Evolutionary conservation across 352 stramenopile species (phyloP).

Genomic region (Nothophytophthora sp.): DNA sequence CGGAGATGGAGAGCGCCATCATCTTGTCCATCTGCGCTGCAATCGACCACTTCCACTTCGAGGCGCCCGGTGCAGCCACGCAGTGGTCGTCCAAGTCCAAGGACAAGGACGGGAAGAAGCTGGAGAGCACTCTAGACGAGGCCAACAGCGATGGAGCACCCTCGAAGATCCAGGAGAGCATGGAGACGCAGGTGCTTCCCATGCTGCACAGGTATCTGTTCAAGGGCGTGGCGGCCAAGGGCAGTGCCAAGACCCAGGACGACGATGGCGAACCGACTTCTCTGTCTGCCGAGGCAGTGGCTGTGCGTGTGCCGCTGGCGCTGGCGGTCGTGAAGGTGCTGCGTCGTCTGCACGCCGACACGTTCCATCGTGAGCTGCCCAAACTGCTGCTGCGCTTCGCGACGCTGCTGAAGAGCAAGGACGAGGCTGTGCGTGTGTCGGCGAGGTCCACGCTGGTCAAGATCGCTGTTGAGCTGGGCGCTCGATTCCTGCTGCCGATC

Average conservation of each 20-base stretch:
- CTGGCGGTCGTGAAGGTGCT: constrained; percentile 98
- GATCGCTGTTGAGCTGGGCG: constrained; percentile 92
- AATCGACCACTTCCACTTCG: constrained; percentile 97
- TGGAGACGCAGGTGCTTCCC: constrained; percentile 80
- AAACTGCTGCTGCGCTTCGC: constrained; percentile 93
- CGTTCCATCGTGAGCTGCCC: constrained; percentile 94
- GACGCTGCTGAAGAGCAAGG: constrained; percentile 90
- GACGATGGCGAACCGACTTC: constrained; percentile 47
- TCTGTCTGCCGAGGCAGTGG: constrained; percentile 26
- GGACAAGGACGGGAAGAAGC: constrained; percentile 1
- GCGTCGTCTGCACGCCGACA: constrained; percentile 87
- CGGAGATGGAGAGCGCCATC: constrained; percentile 92
- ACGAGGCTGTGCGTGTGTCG: constrained; percentile 92
- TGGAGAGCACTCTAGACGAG: constrained; percentile 6
- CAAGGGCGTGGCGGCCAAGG: constrained; percentile 88
- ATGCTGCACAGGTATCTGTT: constrained; percentile 88
- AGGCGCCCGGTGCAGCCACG: constrained; percentile 43
- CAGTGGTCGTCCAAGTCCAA: constrained; percentile 26
- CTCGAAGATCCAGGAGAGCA: constrained; percentile 79
- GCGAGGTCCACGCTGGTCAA: constrained; percentile 94
- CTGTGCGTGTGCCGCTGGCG: constrained; percentile 92
- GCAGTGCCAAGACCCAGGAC: constrained; percentile 40
- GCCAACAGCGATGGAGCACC: constrained; percentile 5
- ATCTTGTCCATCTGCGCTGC: constrained; percentile 92
- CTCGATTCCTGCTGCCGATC: constrained; percentile 83